Conservation (phyloP, 2,329 filamentous ascomycete species). For the Pyricularia sp. region DNA sequence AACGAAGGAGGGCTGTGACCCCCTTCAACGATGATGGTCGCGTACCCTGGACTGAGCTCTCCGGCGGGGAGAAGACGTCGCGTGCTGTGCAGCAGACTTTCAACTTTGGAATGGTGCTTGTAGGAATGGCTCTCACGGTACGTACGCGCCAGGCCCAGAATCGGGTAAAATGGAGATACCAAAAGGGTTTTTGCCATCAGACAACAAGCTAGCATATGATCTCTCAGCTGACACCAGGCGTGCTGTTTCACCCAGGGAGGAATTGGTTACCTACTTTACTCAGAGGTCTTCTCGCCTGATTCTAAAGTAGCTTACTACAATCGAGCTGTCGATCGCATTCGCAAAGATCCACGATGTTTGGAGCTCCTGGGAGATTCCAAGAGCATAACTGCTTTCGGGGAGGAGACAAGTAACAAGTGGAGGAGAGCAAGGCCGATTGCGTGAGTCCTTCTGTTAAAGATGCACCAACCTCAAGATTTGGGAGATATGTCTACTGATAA, state of each 20-base stretch:
- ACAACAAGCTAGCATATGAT: not conserved
- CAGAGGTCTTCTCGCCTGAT: constrained; percentile 71
- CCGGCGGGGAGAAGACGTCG: constrained; percentile 62
- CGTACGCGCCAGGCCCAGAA: not conserved
- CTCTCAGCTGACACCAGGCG: not conserved
- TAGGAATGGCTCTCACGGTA: constrained; percentile 67
- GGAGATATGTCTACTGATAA: constrained; percentile 6
- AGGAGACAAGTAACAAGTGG: constrained; percentile 73
- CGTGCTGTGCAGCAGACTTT: constrained; percentile 82
- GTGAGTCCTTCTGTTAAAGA: constrained; percentile 21
- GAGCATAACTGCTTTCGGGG: constrained; percentile 70
- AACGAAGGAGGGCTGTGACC: constrained; percentile 57
- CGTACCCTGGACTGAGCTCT: constrained; percentile 70
- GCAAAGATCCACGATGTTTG: constrained; percentile 55
- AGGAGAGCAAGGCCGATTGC: constrained; percentile 50
- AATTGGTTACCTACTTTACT: constrained; percentile 67
- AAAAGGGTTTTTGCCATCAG: not conserved
- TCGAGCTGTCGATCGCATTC: constrained; percentile 68
- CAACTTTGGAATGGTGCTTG: constrained; percentile 67
- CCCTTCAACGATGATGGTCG: constrained; percentile 76
- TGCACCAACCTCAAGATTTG: not conserved
- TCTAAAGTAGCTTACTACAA: constrained; percentile 85
- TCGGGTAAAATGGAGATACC: not conserved
- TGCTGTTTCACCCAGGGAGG: constrained; percentile 39
- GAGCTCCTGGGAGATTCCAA: constrained; percentile 61